Conservation (phyloP, 2,329 filamentous ascomycete genomes). For the Scytalidium sp. region DNA sequence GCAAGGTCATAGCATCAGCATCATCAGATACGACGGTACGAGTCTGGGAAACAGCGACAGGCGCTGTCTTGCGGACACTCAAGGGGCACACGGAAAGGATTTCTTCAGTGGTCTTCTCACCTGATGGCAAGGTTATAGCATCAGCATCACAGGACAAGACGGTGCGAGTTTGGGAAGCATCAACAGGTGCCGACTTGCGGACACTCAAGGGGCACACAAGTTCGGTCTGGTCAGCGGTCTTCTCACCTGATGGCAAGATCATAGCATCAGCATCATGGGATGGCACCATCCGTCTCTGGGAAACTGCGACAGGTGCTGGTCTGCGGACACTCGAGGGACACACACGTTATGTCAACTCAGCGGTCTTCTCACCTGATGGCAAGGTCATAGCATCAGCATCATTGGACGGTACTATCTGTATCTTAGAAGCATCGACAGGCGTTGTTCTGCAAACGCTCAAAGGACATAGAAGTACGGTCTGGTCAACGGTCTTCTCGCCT, state of each 20-base stretch:
- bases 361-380: constrained; percentile 7
- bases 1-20: no score
- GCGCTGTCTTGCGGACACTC: background rate
- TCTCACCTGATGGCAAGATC: constrained; percentile 5
- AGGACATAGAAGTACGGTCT: constrained; percentile 5
- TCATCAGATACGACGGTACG: no score
- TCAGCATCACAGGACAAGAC: constrained; percentile 40
- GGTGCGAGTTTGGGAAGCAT: constrained; percentile 8
- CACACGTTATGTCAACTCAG: background rate
- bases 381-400: constrained; percentile 1
- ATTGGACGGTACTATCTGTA: background rate
- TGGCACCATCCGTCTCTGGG: constrained; percentile 8
- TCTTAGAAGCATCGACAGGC: constrained; percentile 8
- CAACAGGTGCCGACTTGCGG: constrained; percentile 6
- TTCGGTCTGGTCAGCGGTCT: constrained; percentile 1
- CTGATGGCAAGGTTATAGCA: background rate
- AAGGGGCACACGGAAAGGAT: background rate
- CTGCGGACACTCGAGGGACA: constrained; percentile 11
- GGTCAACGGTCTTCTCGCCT: background rate
- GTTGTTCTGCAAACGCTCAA: background rate
- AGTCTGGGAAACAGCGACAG: no score
- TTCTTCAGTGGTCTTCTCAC: constrained; percentile 1
- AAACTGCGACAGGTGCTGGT: constrained; percentile 1
- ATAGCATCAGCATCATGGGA: constrained; percentile 6
- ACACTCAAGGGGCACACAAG: constrained; percentile 10